A percentile compares a stretch with the other conserved stretches of the same genome.
phyloP scores from a whole-genome alignment of 2,329 filamentous ascomycete genomes.

The Penicillium aurantiogriseum region DNA sequence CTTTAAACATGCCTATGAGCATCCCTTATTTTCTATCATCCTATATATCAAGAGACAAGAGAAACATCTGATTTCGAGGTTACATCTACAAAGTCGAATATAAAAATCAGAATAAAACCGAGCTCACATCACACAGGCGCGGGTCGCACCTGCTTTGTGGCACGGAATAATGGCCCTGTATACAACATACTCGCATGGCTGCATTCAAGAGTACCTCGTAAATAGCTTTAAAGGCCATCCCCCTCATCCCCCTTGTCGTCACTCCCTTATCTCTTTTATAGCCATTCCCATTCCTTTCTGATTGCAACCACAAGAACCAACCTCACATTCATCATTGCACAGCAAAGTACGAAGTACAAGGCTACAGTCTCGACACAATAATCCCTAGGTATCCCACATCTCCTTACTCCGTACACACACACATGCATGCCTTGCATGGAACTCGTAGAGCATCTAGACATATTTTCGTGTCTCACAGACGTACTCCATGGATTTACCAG shows the following conservation, averaged over 20 bases:
- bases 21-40: not conserved
- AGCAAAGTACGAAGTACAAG: not conserved
- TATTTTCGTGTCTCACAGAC: not conserved
- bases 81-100: not conserved
- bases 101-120: not conserved
- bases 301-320: not conserved
- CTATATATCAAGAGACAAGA: not conserved
- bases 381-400: not conserved
- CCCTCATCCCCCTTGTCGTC: not conserved
- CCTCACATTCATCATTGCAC: not conserved
- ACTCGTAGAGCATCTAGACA: not conserved
- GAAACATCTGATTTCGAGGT: not conserved
- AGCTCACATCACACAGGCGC: not conserved
- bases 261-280: not conserved
- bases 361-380: not conserved
- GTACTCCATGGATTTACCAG: not conserved
- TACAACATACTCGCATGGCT: conserved; percentile 1
- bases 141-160: conserved; percentile 6
- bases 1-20: not conserved
- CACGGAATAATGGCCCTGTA: not conserved
- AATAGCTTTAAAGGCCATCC: not conserved
- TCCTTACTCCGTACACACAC: not conserved
- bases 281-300: not conserved
- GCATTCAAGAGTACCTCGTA: not conserved
- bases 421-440: conserved; percentile 1